Base-by-base conservation (phyloP, 768 basidiomycete species). In the Naematelia encephala region DNA sequence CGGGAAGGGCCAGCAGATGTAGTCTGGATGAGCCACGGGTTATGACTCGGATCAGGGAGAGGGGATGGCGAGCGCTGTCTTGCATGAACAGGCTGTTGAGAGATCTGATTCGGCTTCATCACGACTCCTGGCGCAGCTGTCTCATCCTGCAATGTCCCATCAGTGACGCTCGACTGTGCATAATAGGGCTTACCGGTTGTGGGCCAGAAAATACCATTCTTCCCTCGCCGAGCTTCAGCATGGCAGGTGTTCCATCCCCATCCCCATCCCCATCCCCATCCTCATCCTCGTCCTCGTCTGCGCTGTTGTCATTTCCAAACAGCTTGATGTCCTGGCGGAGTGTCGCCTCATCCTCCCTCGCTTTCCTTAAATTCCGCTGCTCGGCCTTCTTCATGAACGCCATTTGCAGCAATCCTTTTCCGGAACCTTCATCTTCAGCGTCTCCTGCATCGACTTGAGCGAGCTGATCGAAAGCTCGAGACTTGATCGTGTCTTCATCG, bases 351-450 rank as follows among this genome's bases (percentile, higher is more conserved):
- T 85, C 82, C 57, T 81, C 81, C 58, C 86, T 81, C 0, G 83
- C 84, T 54, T 81, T 80, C 8, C 75, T 79, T 66, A 82, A 79
- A 56, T 86, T 83, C 63, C 90, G 81, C 3, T 84, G 84, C 80
- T 88, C 86, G 0, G 91, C 93, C 47, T 92, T 87, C 76, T 88
- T 87, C 94, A 99, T 99, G 78, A 98, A 99, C 79, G 96, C 97
- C 96, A 98, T 97, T 63, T 85, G 83, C 74, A 96, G 88, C 10
- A 97, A 82, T 60, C 88, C 84, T 78, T 87, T 88, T 50, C 80
- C 78, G 66, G 83, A 83, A n/a, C 26, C 57, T 19, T 52, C 51
- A 16, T 52, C 49, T 8, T 43, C 59, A 13, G 50, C 59, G 21
- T 74, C 79, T 25, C 55, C 46, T 5, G 56, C 65, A 21, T 83